Evolutionary conservation across 176 grass and related monocot genomes (phyloP).

Genomic region (Typha latifolia): DNA sequence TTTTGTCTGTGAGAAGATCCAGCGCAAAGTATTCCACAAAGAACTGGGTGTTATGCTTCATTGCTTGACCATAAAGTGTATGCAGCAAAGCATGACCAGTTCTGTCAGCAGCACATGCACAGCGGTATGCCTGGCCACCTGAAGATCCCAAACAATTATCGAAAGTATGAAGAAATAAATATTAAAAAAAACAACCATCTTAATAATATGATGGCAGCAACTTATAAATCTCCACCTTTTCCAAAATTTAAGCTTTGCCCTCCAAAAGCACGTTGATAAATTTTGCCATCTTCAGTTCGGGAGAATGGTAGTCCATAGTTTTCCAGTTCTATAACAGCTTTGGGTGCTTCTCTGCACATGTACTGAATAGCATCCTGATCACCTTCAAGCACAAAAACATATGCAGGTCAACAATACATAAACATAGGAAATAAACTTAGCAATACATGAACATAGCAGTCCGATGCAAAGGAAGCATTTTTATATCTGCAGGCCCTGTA

Average conservation of each 20-base stretch:
- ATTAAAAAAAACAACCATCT: background rate
- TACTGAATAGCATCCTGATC: slow-evolving; percentile 99
- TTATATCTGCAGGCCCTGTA: no score
- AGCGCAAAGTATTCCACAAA: slow-evolving; percentile 87
- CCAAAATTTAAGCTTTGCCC: slow-evolving; percentile 97
- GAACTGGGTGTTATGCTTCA: slow-evolving; percentile 98
- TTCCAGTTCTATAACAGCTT: slow-evolving; percentile 98
- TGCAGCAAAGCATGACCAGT: slow-evolving; percentile 98
- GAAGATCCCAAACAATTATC: slow-evolving; percentile 4
- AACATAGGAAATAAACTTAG: background rate
- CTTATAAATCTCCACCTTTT: slow-evolving; percentile 45
- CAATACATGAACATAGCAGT: background rate
- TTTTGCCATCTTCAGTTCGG: slow-evolving; percentile 96
- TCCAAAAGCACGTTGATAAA: slow-evolving; percentile 94
- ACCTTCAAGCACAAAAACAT: slow-evolving; percentile 22
- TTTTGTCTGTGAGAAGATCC: slow-evolving; percentile 57
- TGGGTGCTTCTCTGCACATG: slow-evolving; percentile 99
- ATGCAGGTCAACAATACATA: background rate
- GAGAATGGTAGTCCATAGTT: slow-evolving; percentile 98
- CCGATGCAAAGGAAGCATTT: background rate
- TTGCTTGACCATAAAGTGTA: slow-evolving; percentile 90
- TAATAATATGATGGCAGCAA: background rate
- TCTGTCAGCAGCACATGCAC: slow-evolving; percentile 88
- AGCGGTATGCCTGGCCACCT: slow-evolving; percentile 91
- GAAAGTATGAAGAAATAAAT: slow-evolving; percentile 11